Evolutionary conservation across 2,329 filamentous ascomycete genomes (phyloP).

Genomic region (Aspergillus quadricinctus): DNA sequence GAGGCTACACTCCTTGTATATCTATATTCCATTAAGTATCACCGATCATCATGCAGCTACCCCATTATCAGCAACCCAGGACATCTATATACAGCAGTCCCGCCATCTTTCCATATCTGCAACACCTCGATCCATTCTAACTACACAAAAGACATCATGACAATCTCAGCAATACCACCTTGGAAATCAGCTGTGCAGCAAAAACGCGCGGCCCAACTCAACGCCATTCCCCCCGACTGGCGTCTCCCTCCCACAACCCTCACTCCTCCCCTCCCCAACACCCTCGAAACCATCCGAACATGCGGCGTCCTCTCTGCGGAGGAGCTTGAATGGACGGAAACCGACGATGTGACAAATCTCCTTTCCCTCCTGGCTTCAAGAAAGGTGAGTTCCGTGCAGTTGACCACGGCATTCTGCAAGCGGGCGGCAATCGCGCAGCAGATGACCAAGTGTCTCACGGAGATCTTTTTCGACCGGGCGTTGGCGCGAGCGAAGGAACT

Average conservation of each 20-base stretch:
- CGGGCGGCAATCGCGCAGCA: conserved; percentile 18
- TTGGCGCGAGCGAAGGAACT: conserved; percentile 45
- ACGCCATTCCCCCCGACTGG: conserved; percentile 19
- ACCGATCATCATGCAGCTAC: not conserved
- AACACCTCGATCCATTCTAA: not conserved
- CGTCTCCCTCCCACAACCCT: conserved; percentile 12
- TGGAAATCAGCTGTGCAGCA: conserved; percentile 19
- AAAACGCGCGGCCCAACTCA: conserved; percentile 17
- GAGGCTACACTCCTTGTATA: not conserved
- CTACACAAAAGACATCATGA: not conserved
- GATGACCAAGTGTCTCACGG: conserved; percentile 16
- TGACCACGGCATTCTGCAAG: conserved; percentile 19
- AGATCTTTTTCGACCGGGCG: conserved; percentile 51
- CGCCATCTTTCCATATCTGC: not conserved
- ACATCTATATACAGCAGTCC: not conserved
- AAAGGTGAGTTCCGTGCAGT: conserved; percentile 8
- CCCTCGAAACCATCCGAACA: conserved; percentile 15
- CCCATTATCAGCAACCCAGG: not conserved
- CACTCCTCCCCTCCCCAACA: conserved; percentile 5
- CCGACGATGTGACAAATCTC: conserved; percentile 13
- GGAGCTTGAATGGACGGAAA: conserved; percentile 22
- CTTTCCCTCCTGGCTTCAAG: conserved; percentile 9
- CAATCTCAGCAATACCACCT: conserved; percentile 7
- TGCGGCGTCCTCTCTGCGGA: conserved; percentile 16
- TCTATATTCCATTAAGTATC: not conserved